phyloP scores from a whole-genome alignment of 2,329 filamentous ascomycete species.

The Pseudonectria buxi region DNA sequence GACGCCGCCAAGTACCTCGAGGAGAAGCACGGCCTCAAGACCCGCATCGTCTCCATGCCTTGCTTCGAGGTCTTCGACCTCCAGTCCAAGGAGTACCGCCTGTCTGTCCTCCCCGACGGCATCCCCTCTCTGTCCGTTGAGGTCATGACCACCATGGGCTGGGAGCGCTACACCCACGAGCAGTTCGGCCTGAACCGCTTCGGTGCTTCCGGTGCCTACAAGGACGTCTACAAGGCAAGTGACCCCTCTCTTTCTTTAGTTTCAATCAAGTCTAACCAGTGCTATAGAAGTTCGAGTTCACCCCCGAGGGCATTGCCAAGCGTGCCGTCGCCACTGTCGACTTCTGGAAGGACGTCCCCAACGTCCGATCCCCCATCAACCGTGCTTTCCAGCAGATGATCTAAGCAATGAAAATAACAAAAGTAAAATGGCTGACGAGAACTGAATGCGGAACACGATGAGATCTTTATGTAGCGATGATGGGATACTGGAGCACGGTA shows the following conservation, averaged over 20 bases:
- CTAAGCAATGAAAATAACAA: conserved; percentile 41
- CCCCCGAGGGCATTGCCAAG: conserved; percentile 92
- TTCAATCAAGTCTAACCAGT: conserved; percentile 28
- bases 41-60: conserved; percentile 90
- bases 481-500: conserved; percentile 19
- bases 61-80: conserved; percentile 96
- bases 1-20: conserved; percentile 88
- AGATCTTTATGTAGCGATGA: conserved; percentile 20
- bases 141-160: conserved; percentile 94
- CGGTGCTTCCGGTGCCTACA: conserved; percentile 94
- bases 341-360: conserved; percentile 92
- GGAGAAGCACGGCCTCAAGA: conserved; percentile 79
- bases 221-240: conserved; percentile 88
- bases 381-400: conserved; percentile 96
- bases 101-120: conserved; percentile 86
- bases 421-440: conserved; percentile 3
- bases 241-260: neutral
- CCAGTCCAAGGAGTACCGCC: conserved; percentile 90
- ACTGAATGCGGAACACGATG: conserved; percentile 6
- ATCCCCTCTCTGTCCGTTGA: conserved; percentile 91
- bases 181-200: conserved; percentile 99
- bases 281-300: conserved; percentile 95
- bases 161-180: conserved; percentile 99
- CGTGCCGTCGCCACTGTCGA: conserved; percentile 85
- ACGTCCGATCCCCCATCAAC: conserved; percentile 92